Base-by-base conservation (phyloP, 192 early-diverging fungal genomes). In the Piromyces sp. region DNA sequence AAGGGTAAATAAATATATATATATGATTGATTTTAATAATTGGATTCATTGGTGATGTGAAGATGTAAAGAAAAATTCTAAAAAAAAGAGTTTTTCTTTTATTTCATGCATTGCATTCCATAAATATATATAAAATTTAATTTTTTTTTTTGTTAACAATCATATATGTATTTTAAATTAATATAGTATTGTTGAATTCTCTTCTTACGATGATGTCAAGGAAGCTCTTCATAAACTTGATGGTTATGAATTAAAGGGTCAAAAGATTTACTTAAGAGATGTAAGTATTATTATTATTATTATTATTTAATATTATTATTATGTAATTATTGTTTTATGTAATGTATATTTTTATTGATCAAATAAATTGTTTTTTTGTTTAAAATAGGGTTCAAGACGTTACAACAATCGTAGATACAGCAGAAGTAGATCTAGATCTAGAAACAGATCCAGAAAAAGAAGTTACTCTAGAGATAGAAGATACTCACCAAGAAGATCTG, bases 101-200 rank as follows among this genome's bases (percentile, higher is more conserved):
- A n/a, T n/a, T n/a, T n/a, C n/a, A n/a, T n/a, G n/a, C n/a, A n/a
- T n/a, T n/a, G n/a, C n/a, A n/a, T n/a, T n/a, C n/a, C n/a, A n/a
- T n/a, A n/a, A n/a, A n/a, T n/a, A n/a, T n/a, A n/a, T n/a, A n/a
- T n/a, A n/a, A n/a, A n/a, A n/a, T n/a, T 33, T 33, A 33, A 33
- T 33, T 33, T 6, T 33, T 33, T 6, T 33, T 33, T 9, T 33
- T 33, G 31, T 33, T 33, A 33, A 6, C 9, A n/a, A n/a, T n/a
- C n/a, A n/a, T n/a, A n/a, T n/a, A n/a, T n/a, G n/a, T n/a, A n/a
- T n/a, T n/a, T n/a, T 7, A 36, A 36, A 36, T 36, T 36, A 7
- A 36, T 38, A 68, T 68, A 95, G 96, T 85, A 90, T 96, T 80
- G 96, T 98, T 36, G 97, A 98, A 88, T 98, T 97, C 83, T 84